phyloP scores from a whole-genome alignment of 2,329 filamentous ascomycete genomes.

The Anisogramma anomala region DNA sequence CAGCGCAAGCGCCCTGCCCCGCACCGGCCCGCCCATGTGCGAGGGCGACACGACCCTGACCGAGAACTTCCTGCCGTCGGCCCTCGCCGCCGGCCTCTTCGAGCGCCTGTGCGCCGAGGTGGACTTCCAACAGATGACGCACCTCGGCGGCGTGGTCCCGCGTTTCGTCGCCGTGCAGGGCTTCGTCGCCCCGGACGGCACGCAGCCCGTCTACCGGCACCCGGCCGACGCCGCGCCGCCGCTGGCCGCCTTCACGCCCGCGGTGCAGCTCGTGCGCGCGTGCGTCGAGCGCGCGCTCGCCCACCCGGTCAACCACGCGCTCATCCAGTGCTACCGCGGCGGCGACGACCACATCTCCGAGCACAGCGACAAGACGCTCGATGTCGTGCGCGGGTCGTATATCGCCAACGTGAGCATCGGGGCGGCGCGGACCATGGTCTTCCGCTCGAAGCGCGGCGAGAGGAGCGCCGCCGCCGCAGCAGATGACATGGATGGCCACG shows the following conservation, averaged over 20 bases:
- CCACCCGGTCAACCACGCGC: constrained; percentile 76
- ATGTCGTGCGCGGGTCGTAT: constrained; percentile 67
- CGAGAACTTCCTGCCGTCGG: constrained; percentile 52
- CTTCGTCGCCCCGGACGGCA: constrained; percentile 53
- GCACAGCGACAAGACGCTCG: constrained; percentile 92
- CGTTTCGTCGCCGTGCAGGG: constrained; percentile 86
- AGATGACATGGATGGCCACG: too few species aligned
- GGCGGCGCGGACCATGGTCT: constrained; percentile 77
- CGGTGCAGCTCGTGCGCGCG: constrained; percentile 55
- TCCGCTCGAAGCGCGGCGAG: constrained; percentile 64
- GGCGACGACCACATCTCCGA: constrained; percentile 90
- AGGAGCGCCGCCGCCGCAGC: constrained; percentile 27
- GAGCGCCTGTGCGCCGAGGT: constrained; percentile 62
- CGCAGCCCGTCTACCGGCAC: constrained; percentile 85
- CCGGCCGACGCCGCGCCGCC: constrained; percentile 80
- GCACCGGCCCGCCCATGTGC: constrained; percentile 43
- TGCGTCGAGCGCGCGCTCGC: constrained; percentile 61
- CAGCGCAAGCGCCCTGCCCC: constrained; percentile 20
- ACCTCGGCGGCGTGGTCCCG: constrained; percentile 83
- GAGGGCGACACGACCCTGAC: constrained; percentile 73
- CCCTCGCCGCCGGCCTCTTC: constrained; percentile 51
- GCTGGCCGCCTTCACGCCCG: constrained; percentile 61
- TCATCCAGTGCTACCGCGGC: constrained; percentile 87
- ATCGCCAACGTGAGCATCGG: constrained; percentile 95
- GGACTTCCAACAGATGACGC: constrained; percentile 82